phyloP scores from a whole-genome alignment of 2,329 filamentous ascomycete genomes.

The Colletotrichum salicis region DNA sequence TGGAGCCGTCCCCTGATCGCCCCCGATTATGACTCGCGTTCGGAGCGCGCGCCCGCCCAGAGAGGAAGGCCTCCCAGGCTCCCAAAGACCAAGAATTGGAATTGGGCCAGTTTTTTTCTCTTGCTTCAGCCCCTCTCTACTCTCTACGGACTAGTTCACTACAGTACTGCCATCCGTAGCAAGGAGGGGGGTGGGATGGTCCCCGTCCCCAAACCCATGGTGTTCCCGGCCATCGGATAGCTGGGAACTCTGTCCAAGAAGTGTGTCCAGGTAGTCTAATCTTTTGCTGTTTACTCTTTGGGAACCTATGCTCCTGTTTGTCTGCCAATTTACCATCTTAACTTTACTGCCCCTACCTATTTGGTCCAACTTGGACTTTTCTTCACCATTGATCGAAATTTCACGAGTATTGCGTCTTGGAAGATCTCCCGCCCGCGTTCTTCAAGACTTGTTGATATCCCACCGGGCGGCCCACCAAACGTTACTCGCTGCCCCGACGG shows the following conservation, averaged over 20 bases:
- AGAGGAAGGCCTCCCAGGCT: constrained; percentile 25
- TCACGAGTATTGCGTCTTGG: not conserved
- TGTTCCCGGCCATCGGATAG: not conserved
- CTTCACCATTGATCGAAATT: not conserved
- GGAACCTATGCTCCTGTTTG: not conserved
- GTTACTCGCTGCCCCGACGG: not conserved
- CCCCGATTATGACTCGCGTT: constrained; percentile 26
- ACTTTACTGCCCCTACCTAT: not conserved
- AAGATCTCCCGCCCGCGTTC: not conserved
- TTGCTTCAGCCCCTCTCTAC: not conserved
- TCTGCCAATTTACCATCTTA: not conserved
- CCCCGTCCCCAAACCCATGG: constrained; percentile 7
- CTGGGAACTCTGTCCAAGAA: not conserved
- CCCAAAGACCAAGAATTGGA: constrained; percentile 3
- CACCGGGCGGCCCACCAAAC: not conserved
- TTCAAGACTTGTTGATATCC: not conserved
- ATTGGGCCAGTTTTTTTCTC: not conserved
- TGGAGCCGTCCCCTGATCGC: constrained; percentile 28
- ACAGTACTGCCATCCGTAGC: not conserved
- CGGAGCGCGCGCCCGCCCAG: not conserved
- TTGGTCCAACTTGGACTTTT: not conserved
- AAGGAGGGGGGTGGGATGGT: not conserved
- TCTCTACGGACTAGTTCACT: not conserved
- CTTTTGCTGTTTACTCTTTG: not conserved
- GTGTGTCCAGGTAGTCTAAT: not conserved